Conservation (phyloP, 352 stramenopile species). For the Chrysophaeum taylorii region DNA sequence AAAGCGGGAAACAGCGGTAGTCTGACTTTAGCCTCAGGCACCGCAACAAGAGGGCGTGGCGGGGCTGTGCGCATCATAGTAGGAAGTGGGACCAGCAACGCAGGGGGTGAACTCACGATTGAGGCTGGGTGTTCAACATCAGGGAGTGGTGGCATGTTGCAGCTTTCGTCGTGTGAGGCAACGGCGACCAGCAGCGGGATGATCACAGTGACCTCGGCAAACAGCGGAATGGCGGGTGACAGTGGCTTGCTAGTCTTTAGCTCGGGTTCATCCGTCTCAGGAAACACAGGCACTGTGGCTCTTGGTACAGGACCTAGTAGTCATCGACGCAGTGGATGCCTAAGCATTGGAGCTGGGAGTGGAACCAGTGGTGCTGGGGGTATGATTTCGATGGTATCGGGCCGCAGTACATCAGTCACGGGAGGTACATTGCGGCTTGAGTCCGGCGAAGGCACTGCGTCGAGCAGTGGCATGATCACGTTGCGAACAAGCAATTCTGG, state of each 20-base stretch:
- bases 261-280: neutral
- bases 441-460: neutral
- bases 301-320: neutral
- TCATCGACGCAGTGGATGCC: neutral
- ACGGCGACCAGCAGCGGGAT: neutral
- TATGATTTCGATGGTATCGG: slow-evolving; percentile 12
- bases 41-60: slow-evolving; percentile 18
- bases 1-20: slow-evolving; percentile 17
- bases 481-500: neutral
- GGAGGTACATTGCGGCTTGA: slow-evolving; percentile 5
- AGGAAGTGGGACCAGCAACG: slow-evolving; percentile 21
- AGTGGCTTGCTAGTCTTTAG: slow-evolving; percentile 19
- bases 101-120: too few relatives aligned
- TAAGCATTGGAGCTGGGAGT: slow-evolving; percentile 19
- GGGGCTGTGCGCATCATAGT: slow-evolving; percentile 21
- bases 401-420: slow-evolving; percentile 5
- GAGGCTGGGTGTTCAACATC: too few relatives aligned
- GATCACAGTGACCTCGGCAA: slow-evolving; percentile 23
- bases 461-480: neutral
- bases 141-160: too few relatives aligned
- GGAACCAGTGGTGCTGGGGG: slow-evolving; percentile 17
- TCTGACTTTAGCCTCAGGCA: slow-evolving; percentile 21
- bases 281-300: neutral
- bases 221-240: slow-evolving; percentile 20
- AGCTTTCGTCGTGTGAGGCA: too few relatives aligned